Evolutionary conservation across 768 basidiomycete species (phyloP).

Genomic region (Leucogyrophana mollusca): DNA sequence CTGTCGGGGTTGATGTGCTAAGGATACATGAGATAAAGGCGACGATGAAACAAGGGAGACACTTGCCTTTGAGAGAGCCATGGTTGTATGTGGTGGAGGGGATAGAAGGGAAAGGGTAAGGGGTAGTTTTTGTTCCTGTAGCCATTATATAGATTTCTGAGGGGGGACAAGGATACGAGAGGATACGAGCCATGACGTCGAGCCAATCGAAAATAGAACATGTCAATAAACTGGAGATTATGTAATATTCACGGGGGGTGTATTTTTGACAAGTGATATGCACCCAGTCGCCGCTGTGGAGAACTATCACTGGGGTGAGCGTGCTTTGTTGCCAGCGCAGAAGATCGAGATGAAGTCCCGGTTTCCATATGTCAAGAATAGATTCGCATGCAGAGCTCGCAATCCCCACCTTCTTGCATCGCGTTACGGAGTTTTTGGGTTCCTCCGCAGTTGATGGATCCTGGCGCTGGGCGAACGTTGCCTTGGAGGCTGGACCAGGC

Average conservation of each 20-base stretch:
- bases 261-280: too few species aligned
- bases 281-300: too few species aligned
- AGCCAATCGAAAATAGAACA: too few species aligned
- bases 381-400: background rate
- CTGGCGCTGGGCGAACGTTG: background rate
- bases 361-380: background rate
- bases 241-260: too few species aligned
- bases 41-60: background rate
- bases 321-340: background rate
- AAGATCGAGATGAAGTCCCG: background rate
- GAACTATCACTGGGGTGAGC: background rate
- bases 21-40: conserved; percentile 2
- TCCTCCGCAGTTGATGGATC: background rate
- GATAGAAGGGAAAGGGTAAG: conserved; percentile 3
- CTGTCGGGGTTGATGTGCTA: conserved; percentile 70
- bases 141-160: background rate
- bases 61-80: conserved; percentile 66
- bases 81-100: conserved; percentile 22
- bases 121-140: background rate
- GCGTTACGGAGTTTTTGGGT: background rate
- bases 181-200: too few species aligned
- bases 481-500: conserved; percentile 1
- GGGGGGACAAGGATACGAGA: background rate
- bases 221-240: too few species aligned
- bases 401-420: background rate